Percentiles rank a stretch among this genome's conserved stretches.
phyloP scores from a whole-genome alignment of 108 stramenopile species.

The Cylindrotheca closterium region DNA sequence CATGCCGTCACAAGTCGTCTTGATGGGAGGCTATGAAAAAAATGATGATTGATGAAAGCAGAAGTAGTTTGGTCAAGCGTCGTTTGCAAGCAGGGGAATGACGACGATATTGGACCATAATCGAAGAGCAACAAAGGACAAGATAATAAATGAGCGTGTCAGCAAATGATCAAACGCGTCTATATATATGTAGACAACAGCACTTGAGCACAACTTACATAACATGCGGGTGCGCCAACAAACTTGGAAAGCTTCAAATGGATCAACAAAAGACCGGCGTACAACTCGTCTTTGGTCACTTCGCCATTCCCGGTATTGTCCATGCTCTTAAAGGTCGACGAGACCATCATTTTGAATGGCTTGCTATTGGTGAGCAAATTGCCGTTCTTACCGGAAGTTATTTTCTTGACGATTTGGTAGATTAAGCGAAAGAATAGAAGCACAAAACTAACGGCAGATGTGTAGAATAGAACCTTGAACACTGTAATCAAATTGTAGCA shows the following conservation, averaged over 20 bases:
- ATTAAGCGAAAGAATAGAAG: not conserved
- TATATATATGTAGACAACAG: no score
- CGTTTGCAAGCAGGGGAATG: no score
- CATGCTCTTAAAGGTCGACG: slow-evolving; percentile 25
- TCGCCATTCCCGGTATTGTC: slow-evolving; percentile 19
- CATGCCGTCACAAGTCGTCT: slow-evolving; percentile 19
- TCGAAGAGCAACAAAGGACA: no score
- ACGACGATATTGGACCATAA: no score
- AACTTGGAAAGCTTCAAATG: slow-evolving; percentile 58
- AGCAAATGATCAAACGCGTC: no score
- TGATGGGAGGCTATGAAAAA: not conserved
- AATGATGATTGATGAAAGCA: no score
- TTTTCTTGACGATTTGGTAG: not conserved
- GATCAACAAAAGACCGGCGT: slow-evolving; percentile 48
- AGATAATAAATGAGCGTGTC: no score
- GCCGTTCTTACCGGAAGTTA: not conserved
- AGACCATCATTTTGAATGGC: slow-evolving; percentile 23
- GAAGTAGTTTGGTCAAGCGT: no score
- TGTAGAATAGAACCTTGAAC: not conserved
- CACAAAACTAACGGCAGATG: not conserved
- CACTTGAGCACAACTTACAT: slow-evolving; percentile 2
- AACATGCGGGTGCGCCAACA: slow-evolving; percentile 55
- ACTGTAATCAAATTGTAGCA: no score
- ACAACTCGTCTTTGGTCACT: slow-evolving; percentile 38
- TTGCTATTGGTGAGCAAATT: slow-evolving; percentile 24